phyloP scores from a whole-genome alignment of 2,329 filamentous ascomycete genomes.

The Aaosphaeria pasadenensis region DNA sequence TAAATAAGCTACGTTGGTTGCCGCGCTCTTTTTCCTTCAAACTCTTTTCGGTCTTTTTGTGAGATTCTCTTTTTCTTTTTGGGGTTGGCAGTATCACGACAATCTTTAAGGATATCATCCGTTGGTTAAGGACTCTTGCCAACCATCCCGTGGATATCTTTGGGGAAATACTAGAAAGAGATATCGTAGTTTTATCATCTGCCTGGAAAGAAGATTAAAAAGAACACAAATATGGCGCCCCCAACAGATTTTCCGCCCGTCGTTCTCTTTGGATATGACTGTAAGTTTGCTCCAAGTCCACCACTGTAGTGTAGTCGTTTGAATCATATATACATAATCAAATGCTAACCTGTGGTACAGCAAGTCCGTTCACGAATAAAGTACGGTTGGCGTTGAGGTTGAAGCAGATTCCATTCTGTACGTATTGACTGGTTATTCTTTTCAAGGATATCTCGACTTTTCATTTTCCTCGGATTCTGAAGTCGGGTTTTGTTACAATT shows the following conservation, averaged over 20 bases:
- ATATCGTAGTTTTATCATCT: no score
- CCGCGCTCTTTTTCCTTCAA: no score
- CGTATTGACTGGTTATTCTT: constrained; percentile 4
- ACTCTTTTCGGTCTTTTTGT: no score
- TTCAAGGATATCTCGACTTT: neutral
- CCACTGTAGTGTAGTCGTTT: no score
- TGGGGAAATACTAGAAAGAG: no score
- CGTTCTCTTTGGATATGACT: constrained; percentile 25
- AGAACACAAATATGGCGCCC: constrained; percentile 4
- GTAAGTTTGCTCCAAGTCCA: constrained; percentile 6
- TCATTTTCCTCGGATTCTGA: neutral
- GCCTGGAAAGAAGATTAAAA: neutral
- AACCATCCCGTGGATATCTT: no score
- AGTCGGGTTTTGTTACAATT: neutral
- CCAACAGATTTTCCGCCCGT: constrained; percentile 8
- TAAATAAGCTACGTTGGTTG: no score
- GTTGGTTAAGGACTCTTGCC: no score
- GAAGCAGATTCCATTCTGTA: constrained; percentile 38
- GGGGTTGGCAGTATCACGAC: no score
- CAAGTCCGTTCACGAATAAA: constrained; percentile 37
- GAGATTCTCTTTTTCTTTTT: no score
- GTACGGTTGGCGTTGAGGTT: constrained; percentile 34
- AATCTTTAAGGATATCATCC: no score
- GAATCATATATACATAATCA: neutral
- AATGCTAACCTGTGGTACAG: constrained; percentile 6